Base-by-base conservation (phyloP, 2,329 filamentous ascomycete species). In the Fusarium ambrosium region DNA sequence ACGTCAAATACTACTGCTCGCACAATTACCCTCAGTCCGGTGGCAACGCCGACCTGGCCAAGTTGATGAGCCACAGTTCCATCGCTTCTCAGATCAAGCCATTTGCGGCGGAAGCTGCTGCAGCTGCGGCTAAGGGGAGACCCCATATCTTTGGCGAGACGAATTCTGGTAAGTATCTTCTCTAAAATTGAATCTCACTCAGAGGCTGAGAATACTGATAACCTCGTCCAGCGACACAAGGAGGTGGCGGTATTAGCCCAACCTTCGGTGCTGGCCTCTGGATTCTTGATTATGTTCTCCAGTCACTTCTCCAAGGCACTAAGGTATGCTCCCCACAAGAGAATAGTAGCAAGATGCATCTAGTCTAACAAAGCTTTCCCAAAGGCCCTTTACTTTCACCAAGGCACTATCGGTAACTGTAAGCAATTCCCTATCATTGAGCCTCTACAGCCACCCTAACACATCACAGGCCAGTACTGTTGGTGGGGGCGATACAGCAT, bases 321-420 rank as follows among this genome's bases (percentile, higher is more conserved):
- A 60, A 76, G 61, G 74, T 72, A 62, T 48, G 43, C 16, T 24
- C 14, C 18, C 22, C 14, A 48, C 8, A 18, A 48, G 10, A 5
- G 14, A 48, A 48, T 18, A 6, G 14, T 5, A 27, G 22, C 14
- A 24, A 27, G 22, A 18, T 18, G 8, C n/a, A 11, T 32, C 1
- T 14, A 2, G 34, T 7, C 7, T 36, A 20, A 39, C 18, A 7
- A 16, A 9, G 36, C 22, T 32, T 58, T 32, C 5, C 32, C 18
- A 9, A 6, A 77, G 73, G 66, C 67, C 18, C 61, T 77, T 0
- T 89, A 88, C 71, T 89, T 88, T 81, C 88, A 89, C 74, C 85
- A 87, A 14, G 85, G 87, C 16, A 89, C 88, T 0, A 84, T 89
- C 10, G 87, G 86, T 4, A 86, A 87, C 75, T 89, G 87, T 80